Evolutionary conservation across 2,329 filamentous ascomycete genomes (phyloP), one percentile per base, ranked within the genome.

Genomic region (Colletotrichum orbiculare): DNA sequence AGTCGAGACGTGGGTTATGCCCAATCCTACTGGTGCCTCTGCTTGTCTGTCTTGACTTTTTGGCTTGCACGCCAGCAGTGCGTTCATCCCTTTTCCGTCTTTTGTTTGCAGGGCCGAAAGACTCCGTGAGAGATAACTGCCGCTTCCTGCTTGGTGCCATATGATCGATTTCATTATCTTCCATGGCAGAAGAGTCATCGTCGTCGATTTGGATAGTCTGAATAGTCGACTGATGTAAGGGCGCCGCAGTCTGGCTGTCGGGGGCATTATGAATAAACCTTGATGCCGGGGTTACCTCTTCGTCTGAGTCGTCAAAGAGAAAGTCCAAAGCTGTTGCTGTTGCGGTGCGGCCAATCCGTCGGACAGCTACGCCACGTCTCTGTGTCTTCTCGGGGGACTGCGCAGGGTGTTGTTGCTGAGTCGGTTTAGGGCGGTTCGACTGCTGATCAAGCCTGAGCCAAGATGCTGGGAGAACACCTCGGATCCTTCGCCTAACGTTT

Each of bases 391-490:
- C 78, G 1, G 78, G 76, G 3, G 78, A 79, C 17, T 69, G 41
- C 10, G 64, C 73, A 9, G 70, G 73, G 72, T 57, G 70, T 66
- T 68, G 70, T 46, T 72, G 75, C 60, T 73, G 75, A 54, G 72
- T 67, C 41, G 69, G 71, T 59, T 74, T 78, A 62, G 48, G 45
- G 10, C 62, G 67, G 10, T n/a, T 70, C 13, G 59, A 71, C 71
- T 69, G 71, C 75, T 85, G 83, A 70, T 89, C 86, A 33, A 91
- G 73, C 46, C 88, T 83, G 60, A 90, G 79, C 85, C 88, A 90
- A 6, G 88, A 91, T n/a, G 88, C 88, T 43, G 88, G 88, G 48
- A 90, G 79, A 8, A 90, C 87, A 25, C 88, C 87, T 57, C 82
- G 82, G 52, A 90, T 86, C 55, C 81, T 79, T 56, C 76, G 82